Evolutionary conservation across 2,329 filamentous ascomycete species (phyloP).

Genomic region (Talaromyces piceae): DNA sequence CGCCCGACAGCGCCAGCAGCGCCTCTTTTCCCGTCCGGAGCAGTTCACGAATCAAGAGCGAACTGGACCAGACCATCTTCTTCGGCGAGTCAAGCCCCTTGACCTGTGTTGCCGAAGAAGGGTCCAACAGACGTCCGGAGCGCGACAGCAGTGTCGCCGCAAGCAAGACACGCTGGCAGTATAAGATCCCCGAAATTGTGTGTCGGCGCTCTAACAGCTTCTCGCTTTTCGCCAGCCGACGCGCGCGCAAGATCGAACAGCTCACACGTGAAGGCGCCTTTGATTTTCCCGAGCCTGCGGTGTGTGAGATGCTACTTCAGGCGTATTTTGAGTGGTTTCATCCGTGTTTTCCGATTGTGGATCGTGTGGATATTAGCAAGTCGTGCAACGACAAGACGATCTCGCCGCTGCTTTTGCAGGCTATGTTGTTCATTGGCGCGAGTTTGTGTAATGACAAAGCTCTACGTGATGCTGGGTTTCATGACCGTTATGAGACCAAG

Average conservation of each 20-base stretch:
- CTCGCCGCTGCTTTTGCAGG: slow-evolving; percentile 45
- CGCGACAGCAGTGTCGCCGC: slow-evolving; percentile 18
- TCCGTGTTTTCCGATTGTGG: slow-evolving; percentile 49
- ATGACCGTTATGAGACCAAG: slow-evolving; percentile 45
- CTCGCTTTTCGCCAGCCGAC: slow-evolving; percentile 14
- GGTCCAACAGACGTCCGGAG: slow-evolving; percentile 18
- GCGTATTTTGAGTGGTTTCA: slow-evolving; percentile 54
- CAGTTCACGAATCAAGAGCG: slow-evolving; percentile 5
- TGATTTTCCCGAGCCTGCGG: slow-evolving; percentile 38
- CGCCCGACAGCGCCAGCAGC: slow-evolving; percentile 10
- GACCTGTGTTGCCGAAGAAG: slow-evolving; percentile 42
- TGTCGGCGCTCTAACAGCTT: slow-evolving; percentile 10
- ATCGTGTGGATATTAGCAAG: slow-evolving; percentile 38
- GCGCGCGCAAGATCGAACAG: slow-evolving; percentile 27
- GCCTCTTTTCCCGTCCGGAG: neutral
- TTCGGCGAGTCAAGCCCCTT: slow-evolving; percentile 44
- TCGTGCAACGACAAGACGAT: slow-evolving; percentile 36
- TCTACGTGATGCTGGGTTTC: slow-evolving; percentile 40
- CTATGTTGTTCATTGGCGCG: slow-evolving; percentile 49
- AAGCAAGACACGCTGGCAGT: slow-evolving; percentile 30
- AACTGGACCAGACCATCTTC: slow-evolving; percentile 30
- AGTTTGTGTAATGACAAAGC: slow-evolving; percentile 46
- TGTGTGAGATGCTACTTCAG: slow-evolving; percentile 39
- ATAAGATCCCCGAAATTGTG: slow-evolving; percentile 23
- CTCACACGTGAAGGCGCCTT: slow-evolving; percentile 37